Evolutionary conservation across 177 flowering plant species (phyloP).

Genomic region (Tripterygium wilfordii): DNA sequence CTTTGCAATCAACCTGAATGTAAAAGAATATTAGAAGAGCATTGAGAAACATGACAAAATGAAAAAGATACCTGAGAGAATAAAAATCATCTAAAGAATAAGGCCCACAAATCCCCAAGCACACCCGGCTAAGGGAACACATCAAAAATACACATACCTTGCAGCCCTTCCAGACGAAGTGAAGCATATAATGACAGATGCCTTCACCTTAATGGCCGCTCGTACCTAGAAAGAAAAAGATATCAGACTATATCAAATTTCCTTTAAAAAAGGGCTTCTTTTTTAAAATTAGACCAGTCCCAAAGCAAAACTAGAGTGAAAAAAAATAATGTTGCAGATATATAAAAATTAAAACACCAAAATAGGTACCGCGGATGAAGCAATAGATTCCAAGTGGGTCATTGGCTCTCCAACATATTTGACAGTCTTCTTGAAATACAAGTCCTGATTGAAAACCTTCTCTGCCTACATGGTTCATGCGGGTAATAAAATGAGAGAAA

Average conservation of each 20-base stretch:
- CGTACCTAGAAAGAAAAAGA: slow-evolving; percentile 28
- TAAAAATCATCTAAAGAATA: neutral
- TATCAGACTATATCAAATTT: neutral
- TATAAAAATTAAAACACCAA: neutral
- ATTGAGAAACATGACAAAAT: neutral
- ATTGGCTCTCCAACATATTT: slow-evolving; percentile 28
- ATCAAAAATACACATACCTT: slow-evolving; percentile 18
- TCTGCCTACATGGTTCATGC: slow-evolving; percentile 23
- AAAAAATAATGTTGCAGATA: neutral
- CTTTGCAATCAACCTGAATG: slow-evolving; percentile 48
- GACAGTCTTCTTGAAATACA: slow-evolving; percentile 19
- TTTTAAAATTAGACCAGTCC: neutral
- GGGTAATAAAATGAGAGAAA: neutral
- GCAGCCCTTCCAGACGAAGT: slow-evolving; percentile 56
- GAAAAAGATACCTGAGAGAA: neutral
- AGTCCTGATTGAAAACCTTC: slow-evolving; percentile 22
- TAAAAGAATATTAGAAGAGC: no score
- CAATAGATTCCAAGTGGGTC: slow-evolving; percentile 34
- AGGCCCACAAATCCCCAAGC: neutral
- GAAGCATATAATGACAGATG: slow-evolving; percentile 46
- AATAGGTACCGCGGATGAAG: slow-evolving; percentile 34
- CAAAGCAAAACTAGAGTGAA: neutral
- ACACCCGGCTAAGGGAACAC: neutral
- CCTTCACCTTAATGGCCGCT: slow-evolving; percentile 46
- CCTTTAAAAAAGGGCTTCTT: neutral